A percentile compares a stretch with the other conserved stretches of the same genome.
These are phyloP conservation scores for Fusarium austroafricanum DNA, from an alignment of 2,329 filamentous ascomycete genomes.

Conservation along the genomic window DNA sequence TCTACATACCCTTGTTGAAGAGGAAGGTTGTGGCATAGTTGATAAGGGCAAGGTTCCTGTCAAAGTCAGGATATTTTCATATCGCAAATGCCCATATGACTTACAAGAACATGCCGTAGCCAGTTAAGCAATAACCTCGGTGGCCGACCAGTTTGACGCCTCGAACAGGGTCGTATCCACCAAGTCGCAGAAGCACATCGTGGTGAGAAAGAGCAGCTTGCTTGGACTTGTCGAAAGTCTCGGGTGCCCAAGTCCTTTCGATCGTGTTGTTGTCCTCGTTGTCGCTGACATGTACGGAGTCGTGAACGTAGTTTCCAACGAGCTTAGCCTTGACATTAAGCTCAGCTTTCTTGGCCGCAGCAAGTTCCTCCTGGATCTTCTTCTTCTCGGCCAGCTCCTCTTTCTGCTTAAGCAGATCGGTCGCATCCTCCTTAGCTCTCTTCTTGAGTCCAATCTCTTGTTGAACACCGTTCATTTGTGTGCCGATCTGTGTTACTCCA, in stretches of 20 bases:
- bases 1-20: constrained; percentile 42
- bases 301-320: constrained; percentile 81
- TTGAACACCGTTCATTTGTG: constrained; percentile 87
- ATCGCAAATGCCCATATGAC: background rate
- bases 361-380: constrained; percentile 79
- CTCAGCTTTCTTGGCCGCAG: constrained; percentile 77
- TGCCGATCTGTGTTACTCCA: constrained; percentile 81
- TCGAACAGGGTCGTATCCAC: constrained; percentile 92
- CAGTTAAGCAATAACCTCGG: constrained; percentile 90
- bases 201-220: constrained; percentile 88
- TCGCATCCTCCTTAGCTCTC: constrained; percentile 92
- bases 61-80: constrained; percentile 23
- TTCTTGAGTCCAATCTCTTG: constrained; percentile 93
- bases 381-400: constrained; percentile 82
- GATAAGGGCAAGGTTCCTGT: constrained; percentile 83
- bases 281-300: constrained; percentile 83
- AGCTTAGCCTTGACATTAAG: constrained; percentile 83
- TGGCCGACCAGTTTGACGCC: constrained; percentile 95
- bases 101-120: constrained; percentile 84
- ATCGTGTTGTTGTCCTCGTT: constrained; percentile 90
- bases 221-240: constrained; percentile 79
- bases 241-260: constrained; percentile 82
- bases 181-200: constrained; percentile 87
- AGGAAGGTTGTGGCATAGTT: constrained; percentile 96
- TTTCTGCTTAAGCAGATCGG: constrained; percentile 83